These are phyloP conservation scores for Solanum neorickii DNA, from an alignment of 257 asterid genomes.

Conservation along the genomic window DNA sequence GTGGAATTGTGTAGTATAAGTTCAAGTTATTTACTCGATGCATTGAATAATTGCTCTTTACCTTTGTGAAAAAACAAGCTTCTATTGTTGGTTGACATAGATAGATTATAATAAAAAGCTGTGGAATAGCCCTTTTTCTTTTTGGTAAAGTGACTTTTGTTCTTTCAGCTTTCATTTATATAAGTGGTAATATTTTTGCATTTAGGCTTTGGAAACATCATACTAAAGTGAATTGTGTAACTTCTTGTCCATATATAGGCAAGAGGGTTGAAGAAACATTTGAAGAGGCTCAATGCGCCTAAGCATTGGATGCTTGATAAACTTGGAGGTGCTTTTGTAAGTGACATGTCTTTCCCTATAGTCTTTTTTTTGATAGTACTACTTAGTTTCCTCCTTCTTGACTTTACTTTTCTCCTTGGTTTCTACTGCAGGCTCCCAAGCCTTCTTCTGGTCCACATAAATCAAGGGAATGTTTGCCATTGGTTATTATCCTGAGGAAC, in stretches of 20 bases:
- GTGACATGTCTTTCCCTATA: background rate
- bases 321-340: slow-evolving; percentile 35
- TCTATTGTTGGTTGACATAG: background rate
- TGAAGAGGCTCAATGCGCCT: slow-evolving; percentile 37
- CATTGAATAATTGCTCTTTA: background rate
- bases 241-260: slow-evolving; percentile 3
- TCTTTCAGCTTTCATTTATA: background rate
- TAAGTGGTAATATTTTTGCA: background rate
- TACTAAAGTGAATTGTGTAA: background rate
- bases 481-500: slow-evolving; percentile 18
- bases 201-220: background rate
- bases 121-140: background rate
- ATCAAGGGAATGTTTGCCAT: slow-evolving; percentile 27
- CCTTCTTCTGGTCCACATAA: slow-evolving; percentile 30
- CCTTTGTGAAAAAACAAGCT: background rate
- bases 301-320: slow-evolving; percentile 32
- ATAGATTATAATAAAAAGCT: background rate
- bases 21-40: background rate
- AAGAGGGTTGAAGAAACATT: slow-evolving; percentile 29
- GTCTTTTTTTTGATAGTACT: background rate
- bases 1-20: background rate
- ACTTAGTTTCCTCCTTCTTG: background rate
- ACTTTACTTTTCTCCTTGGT: background rate
- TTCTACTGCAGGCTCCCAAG: slow-evolving; percentile 14
- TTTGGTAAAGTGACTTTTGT: background rate